Evolutionary conservation across 164 flowering plant species (phyloP).

Genomic region (Macadamia tetraphylla): DNA sequence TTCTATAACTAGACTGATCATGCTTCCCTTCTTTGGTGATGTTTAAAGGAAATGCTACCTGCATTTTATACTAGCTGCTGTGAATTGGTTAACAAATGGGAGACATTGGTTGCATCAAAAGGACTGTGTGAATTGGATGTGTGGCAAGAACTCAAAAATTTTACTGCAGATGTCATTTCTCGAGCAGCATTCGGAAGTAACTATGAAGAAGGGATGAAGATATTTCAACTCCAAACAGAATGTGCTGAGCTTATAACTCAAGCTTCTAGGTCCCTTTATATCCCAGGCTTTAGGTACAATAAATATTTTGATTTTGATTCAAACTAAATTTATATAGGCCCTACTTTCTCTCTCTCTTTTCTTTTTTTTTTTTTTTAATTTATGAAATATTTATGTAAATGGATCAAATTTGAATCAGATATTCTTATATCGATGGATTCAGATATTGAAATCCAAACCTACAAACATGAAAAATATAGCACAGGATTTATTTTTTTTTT

Average conservation of each 20-base stretch:
- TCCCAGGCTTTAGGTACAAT: slow-evolving; percentile 7
- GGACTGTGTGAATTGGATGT: slow-evolving; percentile 22
- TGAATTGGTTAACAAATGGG: slow-evolving; percentile 20
- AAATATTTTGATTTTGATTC: too few species aligned
- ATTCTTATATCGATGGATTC: too few species aligned
- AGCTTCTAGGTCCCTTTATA: neutral
- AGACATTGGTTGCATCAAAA: neutral
- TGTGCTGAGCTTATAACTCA: neutral
- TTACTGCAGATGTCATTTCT: slow-evolving; percentile 20
- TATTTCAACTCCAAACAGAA: slow-evolving; percentile 21
- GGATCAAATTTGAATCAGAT: too few species aligned
- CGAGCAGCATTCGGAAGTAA: slow-evolving; percentile 18
- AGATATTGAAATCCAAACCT: too few species aligned
- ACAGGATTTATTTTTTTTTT: too few species aligned
- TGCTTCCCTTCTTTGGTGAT: neutral
- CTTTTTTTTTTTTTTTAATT: too few species aligned
- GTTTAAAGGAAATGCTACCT: slow-evolving; percentile 15
- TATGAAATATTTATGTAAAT: too few species aligned
- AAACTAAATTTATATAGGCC: too few species aligned
- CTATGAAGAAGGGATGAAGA: slow-evolving; percentile 16
- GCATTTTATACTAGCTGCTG: slow-evolving; percentile 10
- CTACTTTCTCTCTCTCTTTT: too few species aligned
- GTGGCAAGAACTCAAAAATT: slow-evolving; percentile 7
- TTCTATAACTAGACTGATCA: neutral
- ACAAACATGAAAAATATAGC: too few species aligned